A percentile compares a stretch with the other conserved stretches of the same genome.
phyloP scores from a whole-genome alignment of 805 yeast genomes.

The Myxozyma melibiosi region DNA sequence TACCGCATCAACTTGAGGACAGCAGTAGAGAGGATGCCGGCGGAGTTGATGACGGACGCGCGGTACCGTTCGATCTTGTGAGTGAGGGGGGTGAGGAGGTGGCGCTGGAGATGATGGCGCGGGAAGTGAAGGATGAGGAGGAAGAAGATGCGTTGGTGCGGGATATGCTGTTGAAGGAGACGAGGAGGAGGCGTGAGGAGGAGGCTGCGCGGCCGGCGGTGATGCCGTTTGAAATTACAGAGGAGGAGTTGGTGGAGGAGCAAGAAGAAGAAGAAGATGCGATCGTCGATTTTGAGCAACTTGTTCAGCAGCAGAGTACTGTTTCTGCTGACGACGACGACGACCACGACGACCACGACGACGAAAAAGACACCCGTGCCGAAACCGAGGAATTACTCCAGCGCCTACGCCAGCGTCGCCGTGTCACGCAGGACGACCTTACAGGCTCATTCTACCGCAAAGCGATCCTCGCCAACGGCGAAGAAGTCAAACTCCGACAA shows the following conservation, averaged over 20 bases:
- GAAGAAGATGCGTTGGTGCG: not conserved
- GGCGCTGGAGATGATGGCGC: too few relatives aligned
- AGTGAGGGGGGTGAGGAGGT: too few relatives aligned
- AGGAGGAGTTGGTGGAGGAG: too few relatives aligned
- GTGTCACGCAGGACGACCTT: not conserved
- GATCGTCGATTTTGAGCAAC: not conserved
- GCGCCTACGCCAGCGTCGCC: not conserved
- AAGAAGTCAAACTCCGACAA: constrained; percentile 5
- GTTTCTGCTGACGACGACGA: not conserved
- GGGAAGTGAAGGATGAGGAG: too few relatives aligned
- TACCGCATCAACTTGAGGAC: too few relatives aligned
- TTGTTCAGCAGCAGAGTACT: not conserved
- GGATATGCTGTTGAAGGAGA: too few relatives aligned
- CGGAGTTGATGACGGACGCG: too few relatives aligned
- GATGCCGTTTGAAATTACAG: not conserved
- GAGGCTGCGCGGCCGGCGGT: not conserved
- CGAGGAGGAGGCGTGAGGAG: too few relatives aligned
- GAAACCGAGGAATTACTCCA: not conserved
- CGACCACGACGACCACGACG: not conserved
- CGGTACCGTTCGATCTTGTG: too few relatives aligned
- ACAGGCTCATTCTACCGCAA: constrained; percentile 12
- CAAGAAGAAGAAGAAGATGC: not conserved
- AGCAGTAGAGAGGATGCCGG: too few relatives aligned
- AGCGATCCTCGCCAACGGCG: constrained; percentile 14
- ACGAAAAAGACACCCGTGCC: not conserved